Conservation (phyloP, 306 rosid genomes). For the Prunus kanzakura region DNA sequence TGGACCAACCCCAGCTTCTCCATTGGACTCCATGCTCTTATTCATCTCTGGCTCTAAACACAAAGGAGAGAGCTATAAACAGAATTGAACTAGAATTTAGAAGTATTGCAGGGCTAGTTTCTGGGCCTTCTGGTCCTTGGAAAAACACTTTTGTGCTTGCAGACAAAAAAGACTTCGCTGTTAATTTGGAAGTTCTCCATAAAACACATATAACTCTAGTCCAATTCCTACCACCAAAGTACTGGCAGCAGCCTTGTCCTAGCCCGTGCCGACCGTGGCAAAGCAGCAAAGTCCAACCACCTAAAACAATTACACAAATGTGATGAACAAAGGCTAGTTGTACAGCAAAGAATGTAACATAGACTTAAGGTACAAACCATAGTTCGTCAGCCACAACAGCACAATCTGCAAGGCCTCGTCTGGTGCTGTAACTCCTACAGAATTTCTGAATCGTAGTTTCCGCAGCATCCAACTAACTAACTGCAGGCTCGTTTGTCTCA, state of each 20-base stretch:
- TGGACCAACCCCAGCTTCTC: slow-evolving; percentile 34
- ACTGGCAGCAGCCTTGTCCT: slow-evolving; percentile 50
- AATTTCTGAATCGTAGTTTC: slow-evolving; percentile 52
- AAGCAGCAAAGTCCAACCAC: slow-evolving; percentile 56
- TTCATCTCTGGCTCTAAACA: not conserved
- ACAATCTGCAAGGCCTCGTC: slow-evolving; percentile 57
- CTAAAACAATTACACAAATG: slow-evolving; percentile 21
- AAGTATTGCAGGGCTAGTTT: slow-evolving; percentile 39
- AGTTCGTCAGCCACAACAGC: slow-evolving; percentile 50
- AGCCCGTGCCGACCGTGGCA: slow-evolving; percentile 38
- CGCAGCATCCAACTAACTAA: slow-evolving; percentile 41
- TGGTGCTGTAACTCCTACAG: slow-evolving; percentile 50
- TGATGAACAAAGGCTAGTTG: not conserved
- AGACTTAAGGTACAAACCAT: slow-evolving; percentile 10
- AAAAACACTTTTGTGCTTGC: slow-evolving; percentile 42
- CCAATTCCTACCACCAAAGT: too few species aligned
- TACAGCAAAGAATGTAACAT: not conserved
- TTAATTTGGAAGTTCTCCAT: not conserved
- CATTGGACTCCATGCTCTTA: not conserved
- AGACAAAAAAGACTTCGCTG: not conserved
- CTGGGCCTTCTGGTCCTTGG: slow-evolving; percentile 46
- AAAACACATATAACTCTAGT: too few species aligned
- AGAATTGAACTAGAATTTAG: too few species aligned
- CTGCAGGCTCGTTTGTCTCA: slow-evolving; percentile 1
- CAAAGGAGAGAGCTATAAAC: too few species aligned